Conservation (phyloP, 2,329 filamentous ascomycete species). For the Aspergillus unguis region DNA sequence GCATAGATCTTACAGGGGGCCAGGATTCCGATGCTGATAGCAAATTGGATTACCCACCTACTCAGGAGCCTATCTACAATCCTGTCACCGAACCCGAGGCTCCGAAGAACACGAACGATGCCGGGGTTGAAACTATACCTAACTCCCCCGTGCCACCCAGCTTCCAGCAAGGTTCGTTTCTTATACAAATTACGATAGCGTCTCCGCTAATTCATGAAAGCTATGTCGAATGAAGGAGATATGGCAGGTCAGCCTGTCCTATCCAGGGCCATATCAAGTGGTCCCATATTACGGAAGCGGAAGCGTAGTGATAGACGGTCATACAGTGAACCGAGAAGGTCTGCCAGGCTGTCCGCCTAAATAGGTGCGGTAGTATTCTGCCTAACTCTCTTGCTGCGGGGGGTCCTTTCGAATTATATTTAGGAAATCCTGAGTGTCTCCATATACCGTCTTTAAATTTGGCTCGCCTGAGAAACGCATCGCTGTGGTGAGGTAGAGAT, state of each 20-base stretch:
- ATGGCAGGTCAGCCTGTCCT: neutral
- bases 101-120: neutral
- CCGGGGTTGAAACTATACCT: neutral
- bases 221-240: neutral
- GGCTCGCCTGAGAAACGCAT: neutral
- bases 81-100: neutral
- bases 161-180: neutral
- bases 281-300: neutral
- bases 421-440: neutral
- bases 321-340: neutral
- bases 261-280: neutral
- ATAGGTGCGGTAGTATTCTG: neutral
- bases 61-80: too few relatives aligned
- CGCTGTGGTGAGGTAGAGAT: neutral
- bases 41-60: neutral
- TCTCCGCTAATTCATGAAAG: neutral
- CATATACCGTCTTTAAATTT: neutral
- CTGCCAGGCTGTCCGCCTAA: neutral
- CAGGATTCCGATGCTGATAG: neutral
- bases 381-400: neutral
- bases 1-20: neutral
- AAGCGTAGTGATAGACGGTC: neutral
- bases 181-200: neutral
- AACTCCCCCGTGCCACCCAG: neutral
- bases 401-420: neutral